Conservation (phyloP, 179 eudicot species). For the Spergularia azorica region DNA sequence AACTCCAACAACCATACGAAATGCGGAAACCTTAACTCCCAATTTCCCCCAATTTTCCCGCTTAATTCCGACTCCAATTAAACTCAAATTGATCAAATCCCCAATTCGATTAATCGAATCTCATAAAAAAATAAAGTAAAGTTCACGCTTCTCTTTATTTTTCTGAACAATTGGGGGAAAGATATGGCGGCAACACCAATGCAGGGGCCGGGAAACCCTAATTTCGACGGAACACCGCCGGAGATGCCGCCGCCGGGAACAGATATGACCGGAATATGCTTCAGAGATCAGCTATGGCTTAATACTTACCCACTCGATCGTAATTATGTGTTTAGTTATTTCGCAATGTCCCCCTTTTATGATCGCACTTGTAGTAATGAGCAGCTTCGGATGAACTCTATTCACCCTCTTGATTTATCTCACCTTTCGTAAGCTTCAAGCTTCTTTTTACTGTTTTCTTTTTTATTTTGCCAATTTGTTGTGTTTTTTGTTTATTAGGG, state of each 20-base stretch:
- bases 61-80: not conserved
- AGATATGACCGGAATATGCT: conserved; percentile 94
- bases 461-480: not conserved
- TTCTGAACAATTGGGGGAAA: not conserved
- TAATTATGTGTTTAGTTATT: conserved; percentile 86
- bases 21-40: not conserved
- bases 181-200: conserved; percentile 78
- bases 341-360: conserved; percentile 87
- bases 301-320: conserved; percentile 82
- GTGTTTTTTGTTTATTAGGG: not conserved
- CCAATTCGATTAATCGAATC: conserved; percentile 5
- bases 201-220: conserved; percentile 58
- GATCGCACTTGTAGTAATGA: conserved; percentile 83
- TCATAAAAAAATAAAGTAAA: not conserved
- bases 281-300: conserved; percentile 90
- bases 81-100: not conserved
- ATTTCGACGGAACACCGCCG: conserved; percentile 49
- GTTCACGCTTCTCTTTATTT: not conserved
- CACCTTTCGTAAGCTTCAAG: conserved; percentile 69
- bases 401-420: conserved; percentile 84
- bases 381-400: conserved; percentile 60
- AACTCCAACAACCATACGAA: not conserved
- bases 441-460: not conserved
- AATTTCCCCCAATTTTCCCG: not conserved
- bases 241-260: conserved; percentile 76